These are phyloP conservation scores for Raffaelea deltoideospora DNA, from an alignment of 2,329 filamentous ascomycete species.

Conservation along the genomic window DNA sequence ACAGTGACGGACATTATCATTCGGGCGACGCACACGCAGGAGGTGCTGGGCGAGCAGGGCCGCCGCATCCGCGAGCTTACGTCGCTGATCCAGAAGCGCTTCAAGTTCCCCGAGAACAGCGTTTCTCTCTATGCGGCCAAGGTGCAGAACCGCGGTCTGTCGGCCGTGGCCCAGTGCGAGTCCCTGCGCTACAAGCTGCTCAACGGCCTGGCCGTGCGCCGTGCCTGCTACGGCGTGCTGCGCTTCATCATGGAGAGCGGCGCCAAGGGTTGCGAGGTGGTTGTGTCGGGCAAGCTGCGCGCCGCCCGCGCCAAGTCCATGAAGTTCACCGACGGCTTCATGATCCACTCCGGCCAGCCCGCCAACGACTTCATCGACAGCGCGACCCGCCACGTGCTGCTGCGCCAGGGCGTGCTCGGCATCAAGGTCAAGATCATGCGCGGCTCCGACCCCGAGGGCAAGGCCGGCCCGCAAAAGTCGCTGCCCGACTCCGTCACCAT, in stretches of 20 bases:
- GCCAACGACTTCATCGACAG: conserved; percentile 99
- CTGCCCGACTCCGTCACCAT: conserved; percentile 98
- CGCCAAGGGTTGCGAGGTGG: conserved; percentile 99
- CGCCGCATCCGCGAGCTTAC: conserved; percentile 99
- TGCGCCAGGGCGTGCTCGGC: conserved; percentile 98
- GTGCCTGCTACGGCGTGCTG: conserved; percentile 99
- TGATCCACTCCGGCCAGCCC: conserved; percentile 99
- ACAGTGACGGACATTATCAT: conserved; percentile 99
- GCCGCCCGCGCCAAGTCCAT: conserved; percentile 99
- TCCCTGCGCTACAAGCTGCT: conserved; percentile 99
- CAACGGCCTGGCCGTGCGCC: conserved; percentile 95
- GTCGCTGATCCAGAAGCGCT: conserved; percentile 99
- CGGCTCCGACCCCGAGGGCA: conserved; percentile 97
- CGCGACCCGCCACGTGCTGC: conserved; percentile 97
- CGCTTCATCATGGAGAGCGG: conserved; percentile 99
- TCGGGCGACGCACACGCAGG: conserved; percentile 99
- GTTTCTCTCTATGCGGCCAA: conserved; percentile 99
- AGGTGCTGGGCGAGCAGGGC: conserved; percentile 99
- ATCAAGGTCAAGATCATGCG: conserved; percentile 99
- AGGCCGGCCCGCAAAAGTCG: conserved; percentile 92
- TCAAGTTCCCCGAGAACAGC: conserved; percentile 99
- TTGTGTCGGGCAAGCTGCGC: conserved; percentile 97
- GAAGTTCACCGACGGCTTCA: conserved; percentile 99
- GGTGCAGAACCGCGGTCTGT: conserved; percentile 99
- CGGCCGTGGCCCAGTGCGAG: conserved; percentile 99